Base-by-base conservation (phyloP, 176 grass and related monocot genomes). In the Oryza meridionalis region DNA sequence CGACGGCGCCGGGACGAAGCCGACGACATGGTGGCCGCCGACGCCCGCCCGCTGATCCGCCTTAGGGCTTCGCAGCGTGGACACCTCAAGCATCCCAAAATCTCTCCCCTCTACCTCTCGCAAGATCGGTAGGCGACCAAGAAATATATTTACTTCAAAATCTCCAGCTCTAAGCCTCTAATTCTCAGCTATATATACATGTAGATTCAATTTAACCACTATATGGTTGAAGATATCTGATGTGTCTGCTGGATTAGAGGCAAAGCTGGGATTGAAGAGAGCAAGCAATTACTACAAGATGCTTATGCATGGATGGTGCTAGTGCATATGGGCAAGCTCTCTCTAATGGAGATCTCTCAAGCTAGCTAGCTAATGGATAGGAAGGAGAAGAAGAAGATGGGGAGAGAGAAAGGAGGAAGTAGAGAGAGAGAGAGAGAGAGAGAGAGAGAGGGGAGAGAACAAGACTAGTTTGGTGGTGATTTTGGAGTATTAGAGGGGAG, bases 41-140 rank as follows among this genome's bases (percentile, higher is more conserved):
- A 58, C 61, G n/a, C 45, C 38, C 6, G 11, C 65, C 46, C 24
- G 21, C 25, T 26, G 79, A 51, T 65, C 80, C 62, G 9, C 84
- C 75, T 83, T 84, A 79, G 94, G 86, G 86, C 91, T 90, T 83
- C 67, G 86, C 47, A 97, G 65, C 58, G 82, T 86, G 42, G 91
- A 93, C 72, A 93, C 89, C 86, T 88, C 87, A 84, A 97, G 91
- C 94, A 97, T 96, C 83, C 66, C 83, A 85, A 68, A 76, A 33
- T 76, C 44, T 50, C 29, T 31, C 29, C 27, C 12, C 21, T 53
- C 33, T 51, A 71, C 42, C 66, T 10, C 87, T 61, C 67, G 0
- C 53, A 85, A 61, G 47, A 82, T 46, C 71, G 31, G 81, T 3
- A 51, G 82, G 81, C 35, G 77, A 76, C 61, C 27, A 78, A 22